Evolutionary conservation across 2,329 filamentous ascomycete species (phyloP).

Genomic region (Dactylonectria macrodidyma): DNA sequence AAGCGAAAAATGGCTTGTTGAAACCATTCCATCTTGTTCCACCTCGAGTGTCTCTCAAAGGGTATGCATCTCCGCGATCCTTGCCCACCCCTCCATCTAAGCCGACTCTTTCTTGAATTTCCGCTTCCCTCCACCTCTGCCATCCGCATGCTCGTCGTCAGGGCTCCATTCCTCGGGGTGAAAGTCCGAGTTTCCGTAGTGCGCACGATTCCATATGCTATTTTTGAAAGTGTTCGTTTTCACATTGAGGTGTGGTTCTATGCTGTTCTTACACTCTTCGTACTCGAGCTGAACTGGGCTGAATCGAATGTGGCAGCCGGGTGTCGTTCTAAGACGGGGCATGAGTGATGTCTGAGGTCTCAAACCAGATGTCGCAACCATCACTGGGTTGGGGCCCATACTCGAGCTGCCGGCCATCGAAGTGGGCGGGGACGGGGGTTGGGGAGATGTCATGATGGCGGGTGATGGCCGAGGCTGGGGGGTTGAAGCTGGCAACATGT

Average conservation of each 20-base stretch:
- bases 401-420: constrained; percentile 46
- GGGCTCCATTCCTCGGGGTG: constrained; percentile 62
- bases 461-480: constrained; percentile 47
- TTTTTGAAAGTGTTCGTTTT: constrained; percentile 75
- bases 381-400: constrained; percentile 31
- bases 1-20: constrained; percentile 4
- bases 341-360: constrained; percentile 32
- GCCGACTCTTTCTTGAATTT: constrained; percentile 44
- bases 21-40: neutral
- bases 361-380: constrained; percentile 38
- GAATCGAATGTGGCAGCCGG: constrained; percentile 61
- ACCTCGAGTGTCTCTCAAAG: neutral
- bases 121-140: constrained; percentile 45
- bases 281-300: constrained; percentile 64
- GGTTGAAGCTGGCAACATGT: constrained; percentile 42
- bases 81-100: constrained; percentile 9
- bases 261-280: constrained; percentile 62
- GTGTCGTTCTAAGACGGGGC: constrained; percentile 25
- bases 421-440: constrained; percentile 49
- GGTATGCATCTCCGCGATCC: neutral
- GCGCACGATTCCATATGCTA: constrained; percentile 76
- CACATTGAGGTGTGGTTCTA: constrained; percentile 63
- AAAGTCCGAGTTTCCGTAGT: constrained; percentile 75
- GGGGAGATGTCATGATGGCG: constrained; percentile 51
- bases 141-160: constrained; percentile 55